A percentile compares a stretch with the other conserved stretches of the same genome.
phyloP scores from a whole-genome alignment of 108 stramenopile genomes.

The Pseudonitzschia delicatissima region DNA sequence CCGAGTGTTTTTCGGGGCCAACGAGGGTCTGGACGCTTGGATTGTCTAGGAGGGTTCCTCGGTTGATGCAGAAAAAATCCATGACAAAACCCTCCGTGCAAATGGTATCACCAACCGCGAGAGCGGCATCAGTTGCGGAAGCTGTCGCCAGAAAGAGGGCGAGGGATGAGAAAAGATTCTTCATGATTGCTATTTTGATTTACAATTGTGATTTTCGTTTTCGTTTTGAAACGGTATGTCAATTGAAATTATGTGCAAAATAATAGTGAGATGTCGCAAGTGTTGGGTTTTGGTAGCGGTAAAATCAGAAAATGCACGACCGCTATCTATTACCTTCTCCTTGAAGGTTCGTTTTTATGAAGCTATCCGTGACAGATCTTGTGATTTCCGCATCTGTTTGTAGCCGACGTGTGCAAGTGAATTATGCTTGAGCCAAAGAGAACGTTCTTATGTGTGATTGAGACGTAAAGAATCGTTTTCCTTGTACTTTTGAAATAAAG shows the following conservation, averaged over 20 bases:
- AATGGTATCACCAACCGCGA: conserved; percentile 25
- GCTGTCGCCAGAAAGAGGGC: background rate
- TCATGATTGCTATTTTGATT: too few species aligned
- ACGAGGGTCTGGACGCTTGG: conserved; percentile 19
- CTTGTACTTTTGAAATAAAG: background rate
- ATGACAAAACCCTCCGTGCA: conserved; percentile 34
- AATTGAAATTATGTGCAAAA: background rate
- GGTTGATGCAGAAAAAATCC: conserved; percentile 38
- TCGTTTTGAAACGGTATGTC: background rate
- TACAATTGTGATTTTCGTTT: too few species aligned
- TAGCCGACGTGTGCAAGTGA: too few species aligned
- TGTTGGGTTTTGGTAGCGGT: background rate
- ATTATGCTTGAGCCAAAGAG: too few species aligned
- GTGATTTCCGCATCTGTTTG: background rate
- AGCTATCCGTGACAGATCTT: background rate
- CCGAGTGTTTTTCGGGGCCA: conserved; percentile 32
- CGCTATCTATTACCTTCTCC: background rate
- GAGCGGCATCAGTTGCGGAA: background rate
- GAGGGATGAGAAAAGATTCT: background rate
- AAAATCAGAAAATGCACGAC: background rate
- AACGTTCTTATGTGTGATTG: too few species aligned
- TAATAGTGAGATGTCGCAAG: background rate
- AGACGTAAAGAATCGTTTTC: background rate
- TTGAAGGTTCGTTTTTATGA: background rate
- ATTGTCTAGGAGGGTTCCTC: conserved; percentile 33